phyloP scores from a whole-genome alignment of 2,329 filamentous ascomycete genomes.

The Beauveria sp. region DNA sequence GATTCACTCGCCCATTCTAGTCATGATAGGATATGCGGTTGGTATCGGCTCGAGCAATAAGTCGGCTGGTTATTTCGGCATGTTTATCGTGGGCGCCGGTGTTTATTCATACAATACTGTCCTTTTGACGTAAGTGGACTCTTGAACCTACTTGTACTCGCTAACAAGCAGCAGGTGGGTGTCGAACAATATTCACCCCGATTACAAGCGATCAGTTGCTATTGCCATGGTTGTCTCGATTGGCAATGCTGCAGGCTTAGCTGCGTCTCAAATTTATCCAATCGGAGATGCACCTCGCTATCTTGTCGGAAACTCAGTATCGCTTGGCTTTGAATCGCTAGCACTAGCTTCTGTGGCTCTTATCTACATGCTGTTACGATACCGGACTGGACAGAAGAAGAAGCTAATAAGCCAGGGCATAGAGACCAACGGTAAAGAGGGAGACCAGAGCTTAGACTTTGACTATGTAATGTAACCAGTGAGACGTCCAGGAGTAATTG shows the following conservation, averaged over 20 bases:
- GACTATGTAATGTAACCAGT: constrained; percentile 4
- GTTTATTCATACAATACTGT: constrained; percentile 15
- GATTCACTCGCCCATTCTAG: constrained; percentile 21
- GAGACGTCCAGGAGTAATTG: no score
- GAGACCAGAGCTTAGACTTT: constrained; percentile 9
- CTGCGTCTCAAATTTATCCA: constrained; percentile 27
- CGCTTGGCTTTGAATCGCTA: constrained; percentile 4
- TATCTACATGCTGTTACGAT: constrained; percentile 2
- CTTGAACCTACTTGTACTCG: constrained; percentile 19
- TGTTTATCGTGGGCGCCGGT: constrained; percentile 22
- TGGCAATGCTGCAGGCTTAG: constrained; percentile 23
- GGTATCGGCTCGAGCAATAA: constrained; percentile 21
- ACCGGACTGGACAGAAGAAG: constrained; percentile 6
- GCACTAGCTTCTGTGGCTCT: constrained; percentile 1
- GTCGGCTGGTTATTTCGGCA: constrained; percentile 24
- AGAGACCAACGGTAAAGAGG: constrained; percentile 7
- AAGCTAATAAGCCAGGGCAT: constrained; percentile 1
- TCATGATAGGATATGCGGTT: constrained; percentile 26
- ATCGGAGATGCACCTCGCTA: constrained; percentile 24
- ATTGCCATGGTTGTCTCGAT: constrained; percentile 23
- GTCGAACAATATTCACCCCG: constrained; percentile 25
- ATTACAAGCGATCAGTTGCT: constrained; percentile 25
- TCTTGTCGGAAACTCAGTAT: constrained; percentile 5
- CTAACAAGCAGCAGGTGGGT: constrained; percentile 21
- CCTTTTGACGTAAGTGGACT: constrained; percentile 14